Conservation (phyloP, 2,329 filamentous ascomycete genomes). For the Microdochium bolleyi region DNA sequence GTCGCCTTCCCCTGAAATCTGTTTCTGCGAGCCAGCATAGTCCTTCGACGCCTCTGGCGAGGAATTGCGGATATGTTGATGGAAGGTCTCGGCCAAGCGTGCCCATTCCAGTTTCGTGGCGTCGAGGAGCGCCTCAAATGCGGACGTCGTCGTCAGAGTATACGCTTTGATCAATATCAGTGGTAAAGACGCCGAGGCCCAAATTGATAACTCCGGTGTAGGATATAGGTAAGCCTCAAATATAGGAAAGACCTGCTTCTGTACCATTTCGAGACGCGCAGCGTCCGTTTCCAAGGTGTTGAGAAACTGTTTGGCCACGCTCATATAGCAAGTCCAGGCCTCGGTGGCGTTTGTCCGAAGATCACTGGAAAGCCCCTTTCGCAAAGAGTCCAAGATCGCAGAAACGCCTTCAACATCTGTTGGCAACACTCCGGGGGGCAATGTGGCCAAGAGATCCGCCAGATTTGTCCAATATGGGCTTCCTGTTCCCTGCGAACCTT, state of each 20-base stretch:
- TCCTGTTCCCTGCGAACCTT: slow-evolving; percentile 74
- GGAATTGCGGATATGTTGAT: slow-evolving; percentile 62
- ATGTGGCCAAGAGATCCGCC: slow-evolving; percentile 49
- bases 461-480: slow-evolving; percentile 67
- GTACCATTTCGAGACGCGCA: slow-evolving; percentile 32
- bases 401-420: slow-evolving; percentile 42
- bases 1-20: slow-evolving; percentile 55
- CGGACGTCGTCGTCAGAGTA: slow-evolving; percentile 30
- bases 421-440: slow-evolving; percentile 48
- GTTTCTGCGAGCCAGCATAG: slow-evolving; percentile 63
- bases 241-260: slow-evolving; percentile 44
- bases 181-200: slow-evolving; percentile 23
- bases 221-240: slow-evolving; percentile 46
- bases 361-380: slow-evolving; percentile 65
- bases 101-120: slow-evolving; percentile 54
- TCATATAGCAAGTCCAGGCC: slow-evolving; percentile 72
- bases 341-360: slow-evolving; percentile 56
- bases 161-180: slow-evolving; percentile 39
- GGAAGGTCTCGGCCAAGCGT: slow-evolving; percentile 51
- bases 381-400: slow-evolving; percentile 58
- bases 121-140: slow-evolving; percentile 31
- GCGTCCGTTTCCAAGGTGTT: slow-evolving; percentile 35
- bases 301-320: slow-evolving; percentile 48
- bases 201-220: slow-evolving; percentile 27
- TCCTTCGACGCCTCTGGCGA: slow-evolving; percentile 77